Conservation (phyloP, 2,329 filamentous ascomycete genomes). For the Ophiostoma sp. region DNA sequence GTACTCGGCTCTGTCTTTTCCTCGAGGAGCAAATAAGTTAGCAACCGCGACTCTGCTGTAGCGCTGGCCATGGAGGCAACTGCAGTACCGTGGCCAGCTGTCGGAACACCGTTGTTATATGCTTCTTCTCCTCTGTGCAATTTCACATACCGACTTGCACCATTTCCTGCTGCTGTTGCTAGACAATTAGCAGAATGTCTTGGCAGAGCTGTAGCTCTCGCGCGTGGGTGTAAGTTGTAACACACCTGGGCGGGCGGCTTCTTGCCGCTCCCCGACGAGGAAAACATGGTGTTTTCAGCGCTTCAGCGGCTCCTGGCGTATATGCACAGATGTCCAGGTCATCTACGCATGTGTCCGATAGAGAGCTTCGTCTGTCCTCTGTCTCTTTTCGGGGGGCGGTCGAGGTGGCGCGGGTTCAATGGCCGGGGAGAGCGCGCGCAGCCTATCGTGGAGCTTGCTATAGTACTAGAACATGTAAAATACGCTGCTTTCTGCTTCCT, state of each 20-base stretch:
- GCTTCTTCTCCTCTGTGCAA: neutral
- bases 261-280: constrained; percentile 60
- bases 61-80: neutral
- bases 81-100: neutral
- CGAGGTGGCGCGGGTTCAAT: neutral
- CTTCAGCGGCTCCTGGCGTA: neutral
- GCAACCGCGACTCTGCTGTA: neutral
- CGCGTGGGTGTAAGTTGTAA: constrained; percentile 9
- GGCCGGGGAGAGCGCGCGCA: neutral
- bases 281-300: constrained; percentile 47
- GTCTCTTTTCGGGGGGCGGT: neutral
- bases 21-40: constrained; percentile 27
- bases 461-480: neutral
- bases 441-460: neutral
- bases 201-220: constrained; percentile 23
- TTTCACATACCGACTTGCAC: constrained; percentile 87
- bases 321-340: constrained; percentile 4
- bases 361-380: neutral
- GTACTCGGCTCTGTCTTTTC: constrained; percentile 58
- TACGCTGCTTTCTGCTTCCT: neutral
- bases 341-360: neutral
- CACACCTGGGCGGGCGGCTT: constrained; percentile 65
- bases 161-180: constrained; percentile 70
- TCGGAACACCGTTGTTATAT: neutral
- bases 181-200: constrained; percentile 34